Evolutionary conservation across 1,284 basidiomycete species (phyloP).

Genomic region (Mixia osmundae): DNA sequence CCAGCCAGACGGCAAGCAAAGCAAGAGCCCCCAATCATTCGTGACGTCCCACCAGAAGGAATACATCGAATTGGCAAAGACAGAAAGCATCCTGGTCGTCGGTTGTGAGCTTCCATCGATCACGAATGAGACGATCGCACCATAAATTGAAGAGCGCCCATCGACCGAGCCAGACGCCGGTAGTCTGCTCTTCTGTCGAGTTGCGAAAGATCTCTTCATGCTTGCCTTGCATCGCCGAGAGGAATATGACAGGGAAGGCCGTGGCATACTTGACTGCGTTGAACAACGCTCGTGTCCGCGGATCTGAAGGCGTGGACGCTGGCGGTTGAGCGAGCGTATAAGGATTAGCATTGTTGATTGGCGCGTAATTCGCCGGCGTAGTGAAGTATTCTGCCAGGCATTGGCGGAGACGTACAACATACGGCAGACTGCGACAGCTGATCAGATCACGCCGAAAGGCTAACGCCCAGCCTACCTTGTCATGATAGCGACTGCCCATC

Average conservation of each 20-base stretch:
- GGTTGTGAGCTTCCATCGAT: not conserved
- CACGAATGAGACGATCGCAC: constrained; percentile 26
- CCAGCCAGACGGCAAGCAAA: constrained; percentile 34
- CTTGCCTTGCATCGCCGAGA: constrained; percentile 51
- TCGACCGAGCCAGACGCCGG: constrained; percentile 39
- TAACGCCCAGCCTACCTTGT: constrained; percentile 10
- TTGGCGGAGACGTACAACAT: constrained; percentile 72
- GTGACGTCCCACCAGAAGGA: constrained; percentile 99
- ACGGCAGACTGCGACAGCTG: constrained; percentile 43
- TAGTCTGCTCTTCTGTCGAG: constrained; percentile 4
- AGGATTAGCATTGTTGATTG: constrained; percentile 1
- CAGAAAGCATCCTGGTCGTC: constrained; percentile 42
- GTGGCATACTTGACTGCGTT: constrained; percentile 94
- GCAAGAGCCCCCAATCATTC: constrained; percentile 84
- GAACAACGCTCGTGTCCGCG: constrained; percentile 47
- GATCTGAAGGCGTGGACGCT: constrained; percentile 30
- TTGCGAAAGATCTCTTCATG: constrained; percentile 8
- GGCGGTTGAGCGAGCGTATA: constrained; percentile 3
- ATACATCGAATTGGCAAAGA: constrained; percentile 70
- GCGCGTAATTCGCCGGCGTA: constrained; percentile 2
- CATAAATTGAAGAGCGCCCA: constrained; percentile 59
- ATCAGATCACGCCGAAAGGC: constrained; percentile 1
- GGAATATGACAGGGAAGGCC: constrained; percentile 88
- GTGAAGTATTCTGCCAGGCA: constrained; percentile 66
- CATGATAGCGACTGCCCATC: constrained; percentile 16